Evolutionary conservation across 768 basidiomycete genomes (phyloP), one percentile per base, ranked within the genome.

Genomic region (Phanerochaete carnosa): DNA sequence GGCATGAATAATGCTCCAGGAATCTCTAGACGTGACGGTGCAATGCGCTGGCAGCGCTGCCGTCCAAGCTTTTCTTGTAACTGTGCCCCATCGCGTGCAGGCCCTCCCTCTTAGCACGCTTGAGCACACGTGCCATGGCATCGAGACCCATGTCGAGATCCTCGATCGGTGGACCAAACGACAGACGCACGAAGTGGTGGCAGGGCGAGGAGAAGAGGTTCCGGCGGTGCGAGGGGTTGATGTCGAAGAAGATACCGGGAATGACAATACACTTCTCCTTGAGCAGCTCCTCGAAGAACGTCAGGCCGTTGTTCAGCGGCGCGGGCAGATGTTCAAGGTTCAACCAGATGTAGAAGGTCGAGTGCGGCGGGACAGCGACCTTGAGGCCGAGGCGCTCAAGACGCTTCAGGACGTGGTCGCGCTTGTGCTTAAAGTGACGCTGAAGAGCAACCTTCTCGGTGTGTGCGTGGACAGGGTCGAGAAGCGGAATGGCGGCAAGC

Each of bases 341-440:
- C 61, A 95, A 83, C 94, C 95, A 97, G 70, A 97, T 86, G 74
- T 98, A 97, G 76, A 97, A 98, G 2, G 95, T 97, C 58, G 87
- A 86, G 22, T 77, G 77, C 6, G 92, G 94, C 45, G 89, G 88
- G 57, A 91, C 75, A 49, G 83, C 78, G 47, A 97, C 91, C 53
- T 89, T 85, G 25, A 97, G 80, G 46, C 86, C 88, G 58, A 98
- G 82, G 39, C 83, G 79, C 60, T 86, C 83, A 62, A 98, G 83
- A n/a, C 95, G 84, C 55, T 80, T 74, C 23, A 98, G 84, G 39
- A 96, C 89, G 62, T 95, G 89, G 72, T 98, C 94, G 29, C 95
- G 86, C 77, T 98, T 98, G 61, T 74, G 76, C 73, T 93, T 90
- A 82, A 97, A 97, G 73, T 95, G 93, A 66, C 81, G 88, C 73